phyloP scores from a whole-genome alignment of 192 early-diverging fungal genomes.

The Linnemannia schmuckeri region DNA sequence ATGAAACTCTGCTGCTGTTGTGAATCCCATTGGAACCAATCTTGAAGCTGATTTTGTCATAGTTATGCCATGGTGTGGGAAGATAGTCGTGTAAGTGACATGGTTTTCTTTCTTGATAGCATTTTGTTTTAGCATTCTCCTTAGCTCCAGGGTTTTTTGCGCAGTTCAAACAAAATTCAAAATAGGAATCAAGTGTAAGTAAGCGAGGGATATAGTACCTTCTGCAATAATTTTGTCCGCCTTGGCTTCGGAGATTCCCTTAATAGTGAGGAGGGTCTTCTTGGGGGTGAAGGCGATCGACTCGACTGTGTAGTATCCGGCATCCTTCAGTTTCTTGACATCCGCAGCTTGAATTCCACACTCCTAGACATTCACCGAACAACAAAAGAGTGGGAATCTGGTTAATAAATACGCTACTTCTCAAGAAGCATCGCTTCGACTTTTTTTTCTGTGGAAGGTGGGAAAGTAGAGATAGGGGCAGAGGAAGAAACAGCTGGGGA shows the following conservation, averaged over 20 bases:
- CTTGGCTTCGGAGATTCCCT: slow-evolving; percentile 96
- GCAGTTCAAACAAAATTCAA: not conserved
- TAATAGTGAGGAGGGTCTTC: slow-evolving; percentile 87
- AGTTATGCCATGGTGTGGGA: not conserved
- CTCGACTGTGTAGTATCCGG: slow-evolving; percentile 94
- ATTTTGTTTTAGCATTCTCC: not conserved
- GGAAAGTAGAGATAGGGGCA: not conserved
- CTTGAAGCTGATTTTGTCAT: slow-evolving; percentile 75
- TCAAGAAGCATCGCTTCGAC: not conserved
- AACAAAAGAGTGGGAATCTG: not conserved
- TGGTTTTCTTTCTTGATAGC: not conserved
- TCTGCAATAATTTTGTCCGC: slow-evolving; percentile 95
- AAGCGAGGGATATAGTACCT: slow-evolving; percentile 61
- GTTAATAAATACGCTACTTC: not conserved
- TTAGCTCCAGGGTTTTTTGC: not conserved
- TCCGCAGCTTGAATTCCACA: slow-evolving; percentile 77
- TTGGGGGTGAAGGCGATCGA: slow-evolving; percentile 93
- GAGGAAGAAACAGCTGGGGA: not conserved
- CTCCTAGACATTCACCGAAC: slow-evolving; percentile 58
- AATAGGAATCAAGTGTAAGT: too few species aligned
- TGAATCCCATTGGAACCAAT: slow-evolving; percentile 95
- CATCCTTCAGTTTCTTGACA: slow-evolving; percentile 88
- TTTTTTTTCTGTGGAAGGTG: not conserved
- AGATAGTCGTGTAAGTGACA: not conserved
- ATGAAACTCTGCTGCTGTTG: slow-evolving; percentile 94